Conservation (phyloP, 139 green algal species). For the Haematococcus lacustris region DNA sequence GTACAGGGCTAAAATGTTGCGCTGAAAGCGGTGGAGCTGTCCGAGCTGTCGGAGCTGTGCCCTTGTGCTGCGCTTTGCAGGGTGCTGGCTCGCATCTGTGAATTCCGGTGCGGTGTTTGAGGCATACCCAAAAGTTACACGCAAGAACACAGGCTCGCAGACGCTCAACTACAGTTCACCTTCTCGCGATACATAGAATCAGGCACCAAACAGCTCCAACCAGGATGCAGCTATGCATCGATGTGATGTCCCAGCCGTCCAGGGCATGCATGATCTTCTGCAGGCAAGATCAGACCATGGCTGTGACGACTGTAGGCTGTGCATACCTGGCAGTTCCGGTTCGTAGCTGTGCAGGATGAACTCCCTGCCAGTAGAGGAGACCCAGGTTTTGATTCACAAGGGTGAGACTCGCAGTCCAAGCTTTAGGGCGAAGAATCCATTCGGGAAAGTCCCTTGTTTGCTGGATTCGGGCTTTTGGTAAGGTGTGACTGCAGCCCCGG, state of each 20-base stretch:
- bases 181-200: neutral
- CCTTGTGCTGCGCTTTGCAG: neutral
- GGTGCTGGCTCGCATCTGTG: too few species aligned
- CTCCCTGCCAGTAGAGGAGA: too few species aligned
- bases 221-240: constrained; percentile 8
- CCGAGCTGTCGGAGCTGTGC: neutral
- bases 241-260: constrained; percentile 27
- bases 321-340: too few species aligned
- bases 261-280: constrained; percentile 20
- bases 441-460: too few species aligned
- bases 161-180: neutral
- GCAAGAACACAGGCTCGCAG: neutral
- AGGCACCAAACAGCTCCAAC: neutral
- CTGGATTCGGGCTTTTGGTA: too few species aligned
- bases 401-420: too few species aligned
- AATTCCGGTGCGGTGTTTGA: neutral
- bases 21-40: neutral
- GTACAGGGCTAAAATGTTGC: neutral
- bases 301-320: too few species aligned
- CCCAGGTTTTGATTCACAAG: too few species aligned
- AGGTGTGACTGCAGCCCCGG: too few species aligned
- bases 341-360: too few species aligned
- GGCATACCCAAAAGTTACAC: neutral
- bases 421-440: too few species aligned
- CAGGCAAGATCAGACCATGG: constrained; percentile 16